Evolutionary conservation across 371 early-diverging fungal species (phyloP), one percentile per base, ranked within the genome.

Genomic region (Zychaea mexicana): DNA sequence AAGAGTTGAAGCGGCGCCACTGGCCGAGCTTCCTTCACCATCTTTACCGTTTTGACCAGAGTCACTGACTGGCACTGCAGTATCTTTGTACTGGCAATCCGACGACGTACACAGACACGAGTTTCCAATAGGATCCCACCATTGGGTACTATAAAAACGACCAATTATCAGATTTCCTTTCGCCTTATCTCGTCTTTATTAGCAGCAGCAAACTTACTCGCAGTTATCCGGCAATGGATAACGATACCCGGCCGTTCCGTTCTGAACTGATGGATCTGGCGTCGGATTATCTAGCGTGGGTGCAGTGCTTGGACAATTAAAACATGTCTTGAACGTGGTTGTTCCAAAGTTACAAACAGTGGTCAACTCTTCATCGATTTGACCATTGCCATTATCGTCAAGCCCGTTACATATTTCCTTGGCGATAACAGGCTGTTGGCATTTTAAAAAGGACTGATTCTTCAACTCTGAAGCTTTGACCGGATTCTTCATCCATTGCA

Each of bases 391-490:
- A 21, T 84, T 77, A 63, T 88, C 86, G 65, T 86, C 87, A 36
- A 89, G 61, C 19, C 92, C 91, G 69, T 91, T 90, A 73, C 91
- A 91, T 58, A 91, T 90, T 60, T 86, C 85, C 54, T 82, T 80
- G 62, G 81, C 62, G 42, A 87, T 78, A 0, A 77, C 81, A 21
- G 90, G 85, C 52, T 77, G 66, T 24, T 74, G 67, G 68, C 88
- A 88, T 66, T 78, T 79, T 77, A 88, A 83, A 68, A 85, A 85
- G 2, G 70, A 63, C 36, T 85, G 85, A 4, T 72, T 68, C 19
- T 76, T 81, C 2, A 88, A 46, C 52, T 86, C 77, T 19, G 85
- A 81, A 8, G 79, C 81, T 3, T 86, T 86, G 36, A 88, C 89
- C 8, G 89, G 89, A 49, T 86, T 86, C 71, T 84, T 77, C 83